These are phyloP conservation scores for Aspergillus clavatus DNA, from an alignment of 2,329 filamentous ascomycete genomes.

Conservation along the genomic window DNA sequence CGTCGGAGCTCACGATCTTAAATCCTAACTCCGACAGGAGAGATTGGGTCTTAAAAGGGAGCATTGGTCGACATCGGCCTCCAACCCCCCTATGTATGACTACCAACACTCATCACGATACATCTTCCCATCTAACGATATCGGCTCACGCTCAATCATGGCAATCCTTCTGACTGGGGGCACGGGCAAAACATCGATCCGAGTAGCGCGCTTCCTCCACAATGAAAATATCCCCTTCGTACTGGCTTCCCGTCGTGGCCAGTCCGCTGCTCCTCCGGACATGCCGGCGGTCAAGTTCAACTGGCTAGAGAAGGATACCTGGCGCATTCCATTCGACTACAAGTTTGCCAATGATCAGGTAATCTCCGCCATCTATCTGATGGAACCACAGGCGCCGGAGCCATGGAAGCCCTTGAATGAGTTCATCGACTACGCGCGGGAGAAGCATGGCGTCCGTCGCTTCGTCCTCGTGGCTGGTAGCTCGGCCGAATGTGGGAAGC, in stretches of 20 bases:
- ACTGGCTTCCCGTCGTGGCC: constrained; percentile 34
- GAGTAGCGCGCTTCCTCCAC: constrained; percentile 23
- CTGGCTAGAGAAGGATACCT: constrained; percentile 44
- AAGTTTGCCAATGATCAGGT: constrained; percentile 4
- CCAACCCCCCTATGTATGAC: neutral
- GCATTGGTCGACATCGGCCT: too few species aligned
- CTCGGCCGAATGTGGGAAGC: constrained; percentile 32
- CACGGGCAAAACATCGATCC: constrained; percentile 43
- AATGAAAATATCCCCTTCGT: constrained; percentile 25
- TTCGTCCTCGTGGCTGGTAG: constrained; percentile 46
- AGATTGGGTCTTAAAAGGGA: neutral
- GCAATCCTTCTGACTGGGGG: constrained; percentile 43
- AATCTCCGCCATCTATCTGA: constrained; percentile 41
- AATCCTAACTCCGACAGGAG: neutral
- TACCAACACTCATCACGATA: neutral
- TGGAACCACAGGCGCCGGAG: constrained; percentile 15
- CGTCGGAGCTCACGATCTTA: neutral
- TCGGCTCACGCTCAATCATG: constrained; percentile 6
- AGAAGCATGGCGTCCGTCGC: constrained; percentile 34
- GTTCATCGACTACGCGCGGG: constrained; percentile 42
- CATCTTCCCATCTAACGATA: neutral
- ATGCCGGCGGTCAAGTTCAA: constrained; percentile 36
- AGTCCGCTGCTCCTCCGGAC: neutral
- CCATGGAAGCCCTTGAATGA: neutral
- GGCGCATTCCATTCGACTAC: constrained; percentile 29